These are phyloP conservation scores for Pythium pectinolyticum DNA, from an alignment of 352 stramenopile species.

Conservation along the genomic window DNA sequence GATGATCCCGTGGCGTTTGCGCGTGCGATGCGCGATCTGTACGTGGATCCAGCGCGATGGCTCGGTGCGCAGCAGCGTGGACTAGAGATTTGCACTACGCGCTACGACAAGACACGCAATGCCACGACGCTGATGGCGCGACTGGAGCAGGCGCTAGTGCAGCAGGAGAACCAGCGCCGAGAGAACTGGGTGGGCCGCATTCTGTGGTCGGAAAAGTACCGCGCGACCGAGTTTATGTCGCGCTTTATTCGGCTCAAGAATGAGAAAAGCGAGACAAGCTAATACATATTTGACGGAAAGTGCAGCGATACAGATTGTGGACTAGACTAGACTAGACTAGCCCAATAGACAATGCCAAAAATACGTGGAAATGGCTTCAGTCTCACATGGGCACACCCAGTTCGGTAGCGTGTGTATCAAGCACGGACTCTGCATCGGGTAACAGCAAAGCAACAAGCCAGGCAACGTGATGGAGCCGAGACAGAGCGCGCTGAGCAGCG, in stretches of 20 bases:
- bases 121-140: slow-evolving; percentile 48
- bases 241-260: slow-evolving; percentile 81
- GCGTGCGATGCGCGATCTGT: slow-evolving; percentile 43
- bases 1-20: slow-evolving; percentile 50
- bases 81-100: slow-evolving; percentile 29
- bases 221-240: slow-evolving; percentile 85
- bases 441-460: too few relatives aligned
- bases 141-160: slow-evolving; percentile 41
- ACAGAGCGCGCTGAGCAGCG: slow-evolving; percentile 52
- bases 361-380: not conserved
- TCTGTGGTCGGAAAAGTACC: slow-evolving; percentile 81
- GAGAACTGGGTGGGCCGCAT: slow-evolving; percentile 79
- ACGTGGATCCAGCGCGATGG: slow-evolving; percentile 46
- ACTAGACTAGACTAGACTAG: not conserved
- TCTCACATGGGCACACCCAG: too few relatives aligned
- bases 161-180: slow-evolving; percentile 29
- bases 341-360: not conserved
- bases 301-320: not conserved
- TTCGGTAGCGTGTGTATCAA: too few relatives aligned
- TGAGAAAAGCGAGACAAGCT: slow-evolving; percentile 14
- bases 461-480: slow-evolving; percentile 74
- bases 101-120: slow-evolving; percentile 57
- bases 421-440: too few relatives aligned
- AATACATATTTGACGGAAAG: not conserved
- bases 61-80: slow-evolving; percentile 32